Base-by-base conservation (phyloP, 352 stramenopile species). In the Achlya hypogyna region DNA sequence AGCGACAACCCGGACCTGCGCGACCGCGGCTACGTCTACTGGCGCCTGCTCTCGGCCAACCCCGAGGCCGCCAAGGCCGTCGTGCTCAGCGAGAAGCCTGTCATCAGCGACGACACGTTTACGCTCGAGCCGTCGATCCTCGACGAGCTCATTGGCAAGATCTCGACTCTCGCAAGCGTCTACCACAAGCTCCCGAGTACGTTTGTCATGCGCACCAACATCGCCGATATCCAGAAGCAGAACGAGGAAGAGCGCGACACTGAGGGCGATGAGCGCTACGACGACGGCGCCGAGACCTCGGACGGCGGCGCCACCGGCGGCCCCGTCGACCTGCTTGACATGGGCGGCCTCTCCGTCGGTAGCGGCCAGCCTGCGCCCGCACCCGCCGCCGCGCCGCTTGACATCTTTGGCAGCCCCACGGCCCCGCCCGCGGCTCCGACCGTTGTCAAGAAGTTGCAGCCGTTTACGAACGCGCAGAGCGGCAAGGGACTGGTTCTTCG, bases 11-110 rank as follows among this genome's bases (percentile, higher is more conserved):
- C 97, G 52, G 97, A 99, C 76, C 76, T 99, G 32, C 86, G 97
- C 31, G 97, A 99, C 76, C 86, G 97, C 43, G 97, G 97, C 31
- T 99, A 98, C 75, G 97, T 99, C n/a, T 99, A 99, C 81, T 99
- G 97, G 97, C 89, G 97, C 43, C 76, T 99, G 25, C 77, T 99
- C 27, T 97, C 88, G n/a, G 97, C 95, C 0, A 98, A 99, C 79
- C 97, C 97, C 0, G 96, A 99, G 72, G 96, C 96, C 12, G 97
- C 97, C 38, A 98, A 98, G 66, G 93, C 96, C 27, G 96, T 99
- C 10, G 96, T 99, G 31, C 82, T 99, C 4, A 93, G 93, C 8
- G 96, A 99, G 75, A 99, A 99, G 72, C 97, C 97, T 4, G 95
- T 98, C n/a, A 99, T 99, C 81, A 97, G 89, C 70, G 97, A 99